Percentiles rank a stretch among this genome's conserved stretches.
phyloP scores from a whole-genome alignment of 805 yeast species.

The Candida parachauliodes region DNA sequence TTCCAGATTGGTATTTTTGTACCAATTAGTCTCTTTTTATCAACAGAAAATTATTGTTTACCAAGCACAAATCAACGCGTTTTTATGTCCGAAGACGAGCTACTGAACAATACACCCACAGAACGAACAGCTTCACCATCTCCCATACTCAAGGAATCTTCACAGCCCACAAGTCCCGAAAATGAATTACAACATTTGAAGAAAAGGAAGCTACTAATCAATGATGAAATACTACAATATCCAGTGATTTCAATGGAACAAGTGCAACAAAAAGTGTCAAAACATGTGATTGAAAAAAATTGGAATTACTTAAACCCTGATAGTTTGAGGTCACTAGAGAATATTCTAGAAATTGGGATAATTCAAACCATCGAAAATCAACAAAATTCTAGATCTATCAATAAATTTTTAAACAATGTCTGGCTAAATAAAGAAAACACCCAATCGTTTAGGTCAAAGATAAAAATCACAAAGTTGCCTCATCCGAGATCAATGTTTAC shows the following conservation, averaged over 20 bases:
- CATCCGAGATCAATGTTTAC: slow-evolving; percentile 16
- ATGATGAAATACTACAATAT: slow-evolving; percentile 2
- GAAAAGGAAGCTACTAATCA: not conserved
- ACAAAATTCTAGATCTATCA: slow-evolving; percentile 11
- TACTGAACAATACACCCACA: not conserved
- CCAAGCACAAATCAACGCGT: not conserved
- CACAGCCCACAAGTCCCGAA: slow-evolving; percentile 7
- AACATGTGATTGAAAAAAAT: slow-evolving; percentile 22
- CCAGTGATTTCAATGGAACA: not conserved
- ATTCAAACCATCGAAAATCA: slow-evolving; percentile 21
- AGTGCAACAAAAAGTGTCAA: slow-evolving; percentile 17
- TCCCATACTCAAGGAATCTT: not conserved
- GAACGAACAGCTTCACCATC: not conserved
- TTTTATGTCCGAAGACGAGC: not conserved
- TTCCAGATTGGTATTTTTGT: no score
- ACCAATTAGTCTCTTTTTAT: no score
- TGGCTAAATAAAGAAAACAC: slow-evolving; percentile 21
- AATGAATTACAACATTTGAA: not conserved
- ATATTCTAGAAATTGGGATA: slow-evolving; percentile 24
- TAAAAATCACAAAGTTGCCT: slow-evolving; percentile 26
- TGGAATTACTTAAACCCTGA: slow-evolving; percentile 27
- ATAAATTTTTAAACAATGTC: slow-evolving; percentile 17
- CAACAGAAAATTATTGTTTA: no score
- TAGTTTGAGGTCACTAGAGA: slow-evolving; percentile 16
- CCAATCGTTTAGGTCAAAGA: slow-evolving; percentile 23